Evolutionary conservation across 2,329 filamentous ascomycete species (phyloP), one percentile per base, ranked within the genome.

Genomic region (Trichoderma koningiopsis): DNA sequence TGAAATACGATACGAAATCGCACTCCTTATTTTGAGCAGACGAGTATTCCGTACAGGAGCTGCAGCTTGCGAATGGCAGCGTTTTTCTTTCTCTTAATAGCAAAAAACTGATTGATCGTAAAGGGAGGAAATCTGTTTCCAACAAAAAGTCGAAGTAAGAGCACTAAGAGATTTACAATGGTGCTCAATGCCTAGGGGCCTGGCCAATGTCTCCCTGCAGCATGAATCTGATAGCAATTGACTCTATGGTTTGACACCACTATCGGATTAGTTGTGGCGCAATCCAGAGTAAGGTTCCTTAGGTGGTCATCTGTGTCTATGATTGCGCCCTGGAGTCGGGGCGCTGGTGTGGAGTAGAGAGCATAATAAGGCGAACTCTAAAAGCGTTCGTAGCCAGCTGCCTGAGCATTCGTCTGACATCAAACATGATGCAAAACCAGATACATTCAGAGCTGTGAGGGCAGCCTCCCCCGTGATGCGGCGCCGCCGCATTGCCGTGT

Each of bases 201-300:
- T 37, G 40, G 22, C 55, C 37, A 59, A 37, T 16, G 29, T 47
- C 64, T 49, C 64, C 64, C 64, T 67, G 55, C 53, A 59, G 40
- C 16, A 59, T 47, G 14, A 29, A 37, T 52, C 27, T 49, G 14
- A 37, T 37, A 49, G 31, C 10, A 37, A 37, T 27, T 27, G 16
- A 40, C 29, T 31, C 59, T 14, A 29, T 27, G 22, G 3, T 55
- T 29, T 55, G 52, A 29, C 24, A 55, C 52, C 22, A 55, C 52
- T 6, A 24, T 62, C 24, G 60, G 43, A 22, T 63, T 8, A 53
- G 27, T 5, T 31, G 60, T 53, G 59, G 59, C 59, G 43, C 59
- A 62, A 47, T 53, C 24, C 60, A 31, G 60, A 62, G 60, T 62
- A 52, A 49, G 14, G 47, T 57, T 66, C 29, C 55, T 16, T 66